phyloP scores from a whole-genome alignment of 2,329 filamentous ascomycete genomes.

The Biscogniauxia sp. region DNA sequence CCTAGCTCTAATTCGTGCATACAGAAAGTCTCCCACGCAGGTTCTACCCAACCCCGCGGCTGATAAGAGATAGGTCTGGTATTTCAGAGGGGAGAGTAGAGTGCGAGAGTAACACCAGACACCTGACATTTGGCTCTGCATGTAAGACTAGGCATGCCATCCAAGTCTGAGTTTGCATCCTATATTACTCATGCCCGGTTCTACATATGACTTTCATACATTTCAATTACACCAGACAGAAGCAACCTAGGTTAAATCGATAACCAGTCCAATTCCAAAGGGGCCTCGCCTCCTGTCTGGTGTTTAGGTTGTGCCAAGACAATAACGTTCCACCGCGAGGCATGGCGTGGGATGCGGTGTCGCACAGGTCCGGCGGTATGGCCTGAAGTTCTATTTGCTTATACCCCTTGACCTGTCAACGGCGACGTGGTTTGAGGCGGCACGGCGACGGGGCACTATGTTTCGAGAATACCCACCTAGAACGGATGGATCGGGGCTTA shows the following conservation, averaged over 20 bases:
- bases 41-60: not conserved
- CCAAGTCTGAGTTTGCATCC: not conserved
- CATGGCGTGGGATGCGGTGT: not conserved
- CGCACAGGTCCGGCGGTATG: too few relatives aligned
- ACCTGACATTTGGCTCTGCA: not conserved
- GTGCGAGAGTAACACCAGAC: not conserved
- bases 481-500: not conserved
- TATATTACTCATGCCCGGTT: not conserved
- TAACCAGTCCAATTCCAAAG: not conserved
- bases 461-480: not conserved
- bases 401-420: not conserved
- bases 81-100: not conserved
- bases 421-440: not conserved
- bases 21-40: too few relatives aligned
- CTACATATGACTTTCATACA: not conserved
- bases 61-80: too few relatives aligned
- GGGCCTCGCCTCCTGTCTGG: not conserved
- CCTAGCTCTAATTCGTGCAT: not conserved
- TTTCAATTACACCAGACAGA: not conserved
- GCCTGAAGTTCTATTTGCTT: too few relatives aligned
- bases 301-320: not conserved
- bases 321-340: not conserved
- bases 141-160: not conserved
- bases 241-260: not conserved
- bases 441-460: not conserved